Base-by-base conservation (phyloP, 352 stramenopile species). In the Pythium sp. region DNA sequence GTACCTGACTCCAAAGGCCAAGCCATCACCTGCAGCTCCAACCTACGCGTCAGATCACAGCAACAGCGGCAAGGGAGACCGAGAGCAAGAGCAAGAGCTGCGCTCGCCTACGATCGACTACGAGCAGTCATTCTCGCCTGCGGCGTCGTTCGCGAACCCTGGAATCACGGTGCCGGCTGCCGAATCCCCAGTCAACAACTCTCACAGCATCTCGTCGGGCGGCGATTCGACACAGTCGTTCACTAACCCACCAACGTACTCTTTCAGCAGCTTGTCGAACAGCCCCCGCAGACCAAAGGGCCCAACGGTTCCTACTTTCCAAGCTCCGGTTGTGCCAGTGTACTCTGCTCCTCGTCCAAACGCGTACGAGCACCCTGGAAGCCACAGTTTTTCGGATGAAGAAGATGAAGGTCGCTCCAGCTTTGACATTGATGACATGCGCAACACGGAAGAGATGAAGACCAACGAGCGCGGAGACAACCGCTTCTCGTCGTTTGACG, bases 351-450 rank as follows among this genome's bases (percentile, higher is more conserved):
- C 69, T 26, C 61, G 61, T 7, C 38, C 41, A 14, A 32, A 59
- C 38, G 49, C 70, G 57, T 72, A 72, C 41, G 72, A 75, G n/a
- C 79, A 74, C 38, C 69, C 73, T 30, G 68, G 59, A 41, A 68
- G 59, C 43, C 60, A 68, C 22, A 68, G 64, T 20, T 63, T 67
- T 28, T 71, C 74, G 26, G 73, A 62, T 30, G 64, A 82, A 6
- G 68, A 82, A 2, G 71, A 82, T 1, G 66, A 74, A 15, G 73
- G 79, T 11, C 87, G 87, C 53, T 88, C 84, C 9, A 95, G 87
- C 71, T 95, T 94, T 70, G 86, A 95, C 68, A 86, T 95, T 57
- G 85, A 93, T 53, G 82, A 93, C 72, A 87, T 91, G 76, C 85
- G 85, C 28, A 78, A 86, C 70, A 84, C 81, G 1, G 78, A 84